Evolutionary conservation across 73 alveolate species (phyloP).

Genomic region (Tetrahymena thermophila): DNA sequence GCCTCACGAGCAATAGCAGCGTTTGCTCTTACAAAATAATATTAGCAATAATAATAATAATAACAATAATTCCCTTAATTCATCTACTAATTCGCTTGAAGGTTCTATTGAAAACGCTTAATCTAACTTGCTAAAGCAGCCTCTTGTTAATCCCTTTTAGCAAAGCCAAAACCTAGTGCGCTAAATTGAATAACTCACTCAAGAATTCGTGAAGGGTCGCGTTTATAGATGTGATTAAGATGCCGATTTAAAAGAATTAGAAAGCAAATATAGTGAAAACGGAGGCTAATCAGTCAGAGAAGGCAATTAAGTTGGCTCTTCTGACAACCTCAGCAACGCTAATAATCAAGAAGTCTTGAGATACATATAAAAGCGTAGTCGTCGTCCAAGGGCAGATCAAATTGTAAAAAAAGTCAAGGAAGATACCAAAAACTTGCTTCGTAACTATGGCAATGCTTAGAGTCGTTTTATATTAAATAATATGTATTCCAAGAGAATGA

Average conservation of each 20-base stretch:
- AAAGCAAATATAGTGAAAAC: not conserved
- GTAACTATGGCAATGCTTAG: slow-evolving; percentile 36
- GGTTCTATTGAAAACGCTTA: not conserved
- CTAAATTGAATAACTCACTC: not conserved
- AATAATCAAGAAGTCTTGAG: not conserved
- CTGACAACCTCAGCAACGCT: not conserved
- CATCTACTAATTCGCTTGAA: not conserved
- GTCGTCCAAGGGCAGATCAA: not conserved
- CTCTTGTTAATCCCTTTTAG: not conserved
- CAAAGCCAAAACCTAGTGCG: not conserved
- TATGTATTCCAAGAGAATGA: slow-evolving; percentile 11
- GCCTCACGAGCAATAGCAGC: not conserved
- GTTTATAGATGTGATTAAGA: not conserved
- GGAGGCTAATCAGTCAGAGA: not conserved
- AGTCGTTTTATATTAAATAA: slow-evolving; percentile 29
- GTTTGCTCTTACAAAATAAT: not conserved
- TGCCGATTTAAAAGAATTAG: not conserved
- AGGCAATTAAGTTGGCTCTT: not conserved
- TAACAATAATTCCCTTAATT: not conserved
- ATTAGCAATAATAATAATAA: not conserved
- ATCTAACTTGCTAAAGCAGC: not conserved
- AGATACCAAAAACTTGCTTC: slow-evolving; percentile 27
- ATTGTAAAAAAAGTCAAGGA: not conserved
- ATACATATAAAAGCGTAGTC: not conserved
- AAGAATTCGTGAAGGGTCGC: not conserved